A percentile compares a stretch with the other conserved stretches of the same genome.
Conservation (phyloP, 768 basidiomycete species). For the Boletales sp. region DNA sequence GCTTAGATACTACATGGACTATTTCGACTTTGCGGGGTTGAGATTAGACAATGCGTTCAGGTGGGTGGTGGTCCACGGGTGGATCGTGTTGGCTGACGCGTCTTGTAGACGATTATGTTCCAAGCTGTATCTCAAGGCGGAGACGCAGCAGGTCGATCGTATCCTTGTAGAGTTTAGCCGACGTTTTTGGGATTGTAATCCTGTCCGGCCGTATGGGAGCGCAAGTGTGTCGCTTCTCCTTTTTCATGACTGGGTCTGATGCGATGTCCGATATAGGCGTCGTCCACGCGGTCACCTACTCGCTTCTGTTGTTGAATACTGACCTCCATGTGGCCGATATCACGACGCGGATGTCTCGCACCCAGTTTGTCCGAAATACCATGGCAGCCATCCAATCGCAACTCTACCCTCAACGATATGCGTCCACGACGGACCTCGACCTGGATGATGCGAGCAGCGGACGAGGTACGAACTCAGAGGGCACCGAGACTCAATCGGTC, state of each 20-base stretch:
- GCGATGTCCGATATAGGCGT: constrained; percentile 50
- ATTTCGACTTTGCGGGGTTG: constrained; percentile 82
- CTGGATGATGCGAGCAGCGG: constrained; percentile 65
- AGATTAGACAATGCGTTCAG: constrained; percentile 89
- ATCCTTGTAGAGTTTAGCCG: constrained; percentile 90
- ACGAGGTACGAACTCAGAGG: constrained; percentile 53
- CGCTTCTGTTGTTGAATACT: constrained; percentile 90
- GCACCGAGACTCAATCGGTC: constrained; percentile 43
- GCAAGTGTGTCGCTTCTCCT: constrained; percentile 54
- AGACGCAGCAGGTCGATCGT: constrained; percentile 97
- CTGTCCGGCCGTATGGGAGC: constrained; percentile 73
- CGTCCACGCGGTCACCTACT: constrained; percentile 94
- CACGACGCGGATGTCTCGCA: constrained; percentile 82
- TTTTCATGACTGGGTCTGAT: constrained; percentile 3
- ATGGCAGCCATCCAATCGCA: constrained; percentile 82
- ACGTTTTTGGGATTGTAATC: constrained; percentile 92
- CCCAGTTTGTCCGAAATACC: constrained; percentile 91
- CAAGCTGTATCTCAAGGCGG: constrained; percentile 90
- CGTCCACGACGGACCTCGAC: constrained; percentile 60
- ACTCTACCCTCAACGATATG: constrained; percentile 50
- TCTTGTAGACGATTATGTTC: constrained; percentile 71
- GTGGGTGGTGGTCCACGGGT: constrained; percentile 35
- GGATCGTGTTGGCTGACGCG: background rate
- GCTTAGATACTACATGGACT: constrained; percentile 76
- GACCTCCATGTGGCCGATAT: constrained; percentile 96